These are phyloP conservation scores for Sclerospora graminicola DNA, from an alignment of 352 stramenopile genomes.

Conservation along the genomic window DNA sequence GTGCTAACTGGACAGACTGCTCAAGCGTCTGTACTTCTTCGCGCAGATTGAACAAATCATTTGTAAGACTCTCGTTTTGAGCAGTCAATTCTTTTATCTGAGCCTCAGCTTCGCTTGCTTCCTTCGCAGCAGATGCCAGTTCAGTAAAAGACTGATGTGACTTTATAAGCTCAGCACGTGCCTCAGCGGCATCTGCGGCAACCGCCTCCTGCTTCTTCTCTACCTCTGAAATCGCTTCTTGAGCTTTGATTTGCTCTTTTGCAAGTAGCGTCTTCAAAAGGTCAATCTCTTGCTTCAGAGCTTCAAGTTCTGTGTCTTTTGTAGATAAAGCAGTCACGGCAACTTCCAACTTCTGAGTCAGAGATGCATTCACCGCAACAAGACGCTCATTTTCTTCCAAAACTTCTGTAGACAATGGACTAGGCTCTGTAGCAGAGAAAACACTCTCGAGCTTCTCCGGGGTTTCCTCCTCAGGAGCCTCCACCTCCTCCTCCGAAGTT, in stretches of 20 bases:
- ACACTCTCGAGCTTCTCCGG: slow-evolving; percentile 6
- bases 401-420: slow-evolving; percentile 15
- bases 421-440: not conserved
- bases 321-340: slow-evolving; percentile 12
- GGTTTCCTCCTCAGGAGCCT: slow-evolving; percentile 15
- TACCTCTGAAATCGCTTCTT: slow-evolving; percentile 13
- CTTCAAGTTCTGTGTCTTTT: slow-evolving; percentile 30
- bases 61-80: slow-evolving; percentile 20
- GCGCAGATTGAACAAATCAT: slow-evolving; percentile 24
- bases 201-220: slow-evolving; percentile 20
- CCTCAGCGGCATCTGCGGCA: slow-evolving; percentile 9
- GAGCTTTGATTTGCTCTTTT: slow-evolving; percentile 16
- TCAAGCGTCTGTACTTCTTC: slow-evolving; percentile 36
- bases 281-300: slow-evolving; percentile 26
- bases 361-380: slow-evolving; percentile 24
- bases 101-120: slow-evolving; percentile 14
- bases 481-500: slow-evolving; percentile 13
- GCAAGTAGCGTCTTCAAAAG: slow-evolving; percentile 23
- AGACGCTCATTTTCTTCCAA: slow-evolving; percentile 34
- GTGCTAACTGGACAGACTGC: slow-evolving; percentile 30
- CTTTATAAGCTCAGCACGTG: slow-evolving; percentile 12
- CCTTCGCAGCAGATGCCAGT: slow-evolving; percentile 10
- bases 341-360: slow-evolving; percentile 25
- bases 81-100: slow-evolving; percentile 17
- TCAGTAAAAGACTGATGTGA: slow-evolving; percentile 11